Conservation (phyloP, 306 rosid species). For the Parietaria judaica region DNA sequence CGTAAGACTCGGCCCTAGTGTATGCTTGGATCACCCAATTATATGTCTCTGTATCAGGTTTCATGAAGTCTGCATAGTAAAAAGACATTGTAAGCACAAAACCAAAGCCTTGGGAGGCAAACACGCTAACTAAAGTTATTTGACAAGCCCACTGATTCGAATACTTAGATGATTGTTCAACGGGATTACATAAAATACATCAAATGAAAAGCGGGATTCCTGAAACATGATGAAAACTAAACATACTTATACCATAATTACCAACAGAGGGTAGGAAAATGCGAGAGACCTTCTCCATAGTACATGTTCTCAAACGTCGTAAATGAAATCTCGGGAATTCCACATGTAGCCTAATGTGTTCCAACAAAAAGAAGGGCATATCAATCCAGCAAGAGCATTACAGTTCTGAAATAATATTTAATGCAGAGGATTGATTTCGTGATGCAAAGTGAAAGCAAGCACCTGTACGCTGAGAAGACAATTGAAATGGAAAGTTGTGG, state of each 20-base stretch:
- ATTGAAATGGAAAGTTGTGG: conserved; percentile 89
- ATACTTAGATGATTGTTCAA: neutral
- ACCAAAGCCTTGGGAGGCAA: conserved; percentile 20
- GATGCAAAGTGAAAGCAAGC: conserved; percentile 1
- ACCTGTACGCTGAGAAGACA: conserved; percentile 95
- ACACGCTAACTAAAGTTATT: neutral
- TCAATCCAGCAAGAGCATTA: conserved; percentile 24
- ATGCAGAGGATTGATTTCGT: neutral
- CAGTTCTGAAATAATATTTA: neutral
- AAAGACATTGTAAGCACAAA: conserved; percentile 16
- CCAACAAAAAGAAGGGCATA: conserved; percentile 22
- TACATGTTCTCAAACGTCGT: conserved; percentile 95
- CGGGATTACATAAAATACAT: neutral
- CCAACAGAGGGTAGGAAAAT: conserved; percentile 17
- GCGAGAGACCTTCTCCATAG: conserved; percentile 76
- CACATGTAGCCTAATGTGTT: conserved; percentile 74
- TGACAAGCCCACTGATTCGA: neutral
- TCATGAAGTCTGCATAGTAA: conserved; percentile 60
- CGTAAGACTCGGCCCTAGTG: conserved; percentile 96
- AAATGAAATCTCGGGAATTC: conserved; percentile 91
- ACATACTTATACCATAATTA: conserved; percentile 18
- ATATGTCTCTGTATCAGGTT: conserved; percentile 89
- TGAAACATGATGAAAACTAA: neutral
- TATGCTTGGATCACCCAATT: conserved; percentile 99
- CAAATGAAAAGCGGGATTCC: neutral